phyloP scores from a whole-genome alignment of 176 grass and related monocot genomes.

The Musa itinerans region DNA sequence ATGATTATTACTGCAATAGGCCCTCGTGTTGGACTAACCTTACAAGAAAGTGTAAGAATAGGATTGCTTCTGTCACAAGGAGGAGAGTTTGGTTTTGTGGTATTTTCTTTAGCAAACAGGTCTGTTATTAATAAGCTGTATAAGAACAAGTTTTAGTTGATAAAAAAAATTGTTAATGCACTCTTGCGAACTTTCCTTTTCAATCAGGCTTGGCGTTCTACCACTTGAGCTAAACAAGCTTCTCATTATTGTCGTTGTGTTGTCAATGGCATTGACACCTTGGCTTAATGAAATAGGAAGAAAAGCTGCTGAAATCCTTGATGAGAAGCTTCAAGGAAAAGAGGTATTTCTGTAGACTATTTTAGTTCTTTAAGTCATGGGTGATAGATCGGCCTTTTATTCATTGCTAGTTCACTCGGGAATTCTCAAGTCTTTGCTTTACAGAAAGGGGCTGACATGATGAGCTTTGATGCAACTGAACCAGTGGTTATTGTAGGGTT shows the following conservation, averaged over 20 bases:
- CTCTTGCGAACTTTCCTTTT: constrained; percentile 9
- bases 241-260: constrained; percentile 90
- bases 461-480: constrained; percentile 72
- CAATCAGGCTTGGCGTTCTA: constrained; percentile 77
- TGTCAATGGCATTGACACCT: constrained; percentile 97
- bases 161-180: constrained; percentile 9
- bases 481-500: constrained; percentile 94
- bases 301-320: constrained; percentile 57
- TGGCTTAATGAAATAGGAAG: constrained; percentile 86
- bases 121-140: constrained; percentile 16
- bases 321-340: constrained; percentile 61
- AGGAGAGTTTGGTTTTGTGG: constrained; percentile 94
- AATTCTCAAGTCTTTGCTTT: constrained; percentile 25
- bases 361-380: background rate
- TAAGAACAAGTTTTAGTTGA: background rate
- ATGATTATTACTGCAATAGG: constrained; percentile 80
- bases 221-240: constrained; percentile 96
- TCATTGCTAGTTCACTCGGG: background rate
- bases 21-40: constrained; percentile 76
- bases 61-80: constrained; percentile 97
- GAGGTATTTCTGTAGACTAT: constrained; percentile 36
- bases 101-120: constrained; percentile 98
- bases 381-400: background rate
- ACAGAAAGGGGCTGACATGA: constrained; percentile 56
- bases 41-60: constrained; percentile 92